Percentiles rank a stretch among this genome's conserved stretches.
phyloP scores from a whole-genome alignment of 1,284 basidiomycete species.

The Sporisorium iseilematis-ciliati region DNA sequence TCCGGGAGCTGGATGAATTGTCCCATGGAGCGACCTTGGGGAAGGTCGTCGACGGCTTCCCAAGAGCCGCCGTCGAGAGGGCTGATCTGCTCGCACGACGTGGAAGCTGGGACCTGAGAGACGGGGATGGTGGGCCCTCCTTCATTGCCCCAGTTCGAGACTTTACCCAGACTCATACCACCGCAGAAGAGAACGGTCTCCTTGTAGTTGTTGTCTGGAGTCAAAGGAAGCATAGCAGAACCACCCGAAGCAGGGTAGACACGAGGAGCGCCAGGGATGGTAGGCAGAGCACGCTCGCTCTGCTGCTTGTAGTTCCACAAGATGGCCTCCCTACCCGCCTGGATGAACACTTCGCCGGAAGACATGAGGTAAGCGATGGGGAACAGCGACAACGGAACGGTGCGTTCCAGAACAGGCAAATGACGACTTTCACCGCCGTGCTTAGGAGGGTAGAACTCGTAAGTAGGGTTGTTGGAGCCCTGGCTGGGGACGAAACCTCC shows the following conservation, averaged over 20 bases:
- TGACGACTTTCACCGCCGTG: constrained; percentile 32
- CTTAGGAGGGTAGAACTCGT: constrained; percentile 63
- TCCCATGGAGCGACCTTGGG: constrained; percentile 58
- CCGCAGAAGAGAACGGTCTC: constrained; percentile 65
- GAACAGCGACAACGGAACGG: constrained; percentile 61
- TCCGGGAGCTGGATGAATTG: constrained; percentile 63
- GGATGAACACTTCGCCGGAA: constrained; percentile 57
- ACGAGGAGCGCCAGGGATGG: constrained; percentile 50
- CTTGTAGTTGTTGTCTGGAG: constrained; percentile 54
- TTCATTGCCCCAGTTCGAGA: constrained; percentile 59
- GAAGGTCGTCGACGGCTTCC: constrained; percentile 51
- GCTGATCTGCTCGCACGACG: constrained; percentile 59
- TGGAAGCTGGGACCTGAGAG: constrained; percentile 48
- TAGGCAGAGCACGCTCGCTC: constrained; percentile 49
- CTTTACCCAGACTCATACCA: constrained; percentile 53
- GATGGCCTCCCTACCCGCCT: constrained; percentile 54
- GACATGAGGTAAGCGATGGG: constrained; percentile 62
- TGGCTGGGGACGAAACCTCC: constrained; percentile 60
- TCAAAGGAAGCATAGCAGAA: constrained; percentile 57
- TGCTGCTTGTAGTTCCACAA: constrained; percentile 54
- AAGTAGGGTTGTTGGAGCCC: constrained; percentile 55
- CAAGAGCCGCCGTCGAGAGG: constrained; percentile 48
- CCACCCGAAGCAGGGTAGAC: constrained; percentile 64
- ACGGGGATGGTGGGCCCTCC: constrained; percentile 53
- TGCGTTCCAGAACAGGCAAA: constrained; percentile 49